Evolutionary conservation across 306 rosid species (phyloP).

Genomic region (Hippophae gyantsensis): DNA sequence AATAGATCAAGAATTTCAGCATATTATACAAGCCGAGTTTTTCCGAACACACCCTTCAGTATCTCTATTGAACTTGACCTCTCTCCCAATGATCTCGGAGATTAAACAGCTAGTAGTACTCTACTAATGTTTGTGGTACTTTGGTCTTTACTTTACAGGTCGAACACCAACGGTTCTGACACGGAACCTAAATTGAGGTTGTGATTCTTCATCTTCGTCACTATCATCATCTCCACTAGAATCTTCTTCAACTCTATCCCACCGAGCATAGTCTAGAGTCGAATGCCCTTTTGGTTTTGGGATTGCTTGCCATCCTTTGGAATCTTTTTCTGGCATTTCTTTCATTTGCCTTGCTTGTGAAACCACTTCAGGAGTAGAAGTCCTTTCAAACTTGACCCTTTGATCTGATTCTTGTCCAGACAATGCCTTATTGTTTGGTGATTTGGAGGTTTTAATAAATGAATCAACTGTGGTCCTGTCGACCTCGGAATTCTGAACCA

Average conservation of each 20-base stretch:
- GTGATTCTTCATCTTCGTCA: constrained; percentile 52
- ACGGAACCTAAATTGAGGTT: constrained; percentile 71
- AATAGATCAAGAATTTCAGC: too few relatives aligned
- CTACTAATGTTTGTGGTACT: neutral
- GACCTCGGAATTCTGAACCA: constrained; percentile 24
- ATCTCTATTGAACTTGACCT: neutral
- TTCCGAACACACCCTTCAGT: neutral
- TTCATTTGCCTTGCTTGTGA: constrained; percentile 20
- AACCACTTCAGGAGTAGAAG: constrained; percentile 23
- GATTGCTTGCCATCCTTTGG: constrained; percentile 83
- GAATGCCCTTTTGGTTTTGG: constrained; percentile 98
- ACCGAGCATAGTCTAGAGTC: constrained; percentile 72
- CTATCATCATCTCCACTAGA: constrained; percentile 58
- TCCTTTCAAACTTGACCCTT: constrained; percentile 24
- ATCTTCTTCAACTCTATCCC: constrained; percentile 90
- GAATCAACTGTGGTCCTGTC: constrained; percentile 20
- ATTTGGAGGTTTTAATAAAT: constrained; percentile 19
- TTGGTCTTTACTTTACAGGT: constrained; percentile 50
- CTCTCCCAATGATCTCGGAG: neutral
- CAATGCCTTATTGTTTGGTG: constrained; percentile 20
- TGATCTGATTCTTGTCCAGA: constrained; percentile 32
- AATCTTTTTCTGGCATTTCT: constrained; percentile 30
- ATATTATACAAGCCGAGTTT: too few relatives aligned
- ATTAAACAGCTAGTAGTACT: neutral
- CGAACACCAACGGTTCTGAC: constrained; percentile 70